Evolutionary conservation across 2,329 filamentous ascomycete species (phyloP).

Genomic region (Botryotinia globosa): DNA sequence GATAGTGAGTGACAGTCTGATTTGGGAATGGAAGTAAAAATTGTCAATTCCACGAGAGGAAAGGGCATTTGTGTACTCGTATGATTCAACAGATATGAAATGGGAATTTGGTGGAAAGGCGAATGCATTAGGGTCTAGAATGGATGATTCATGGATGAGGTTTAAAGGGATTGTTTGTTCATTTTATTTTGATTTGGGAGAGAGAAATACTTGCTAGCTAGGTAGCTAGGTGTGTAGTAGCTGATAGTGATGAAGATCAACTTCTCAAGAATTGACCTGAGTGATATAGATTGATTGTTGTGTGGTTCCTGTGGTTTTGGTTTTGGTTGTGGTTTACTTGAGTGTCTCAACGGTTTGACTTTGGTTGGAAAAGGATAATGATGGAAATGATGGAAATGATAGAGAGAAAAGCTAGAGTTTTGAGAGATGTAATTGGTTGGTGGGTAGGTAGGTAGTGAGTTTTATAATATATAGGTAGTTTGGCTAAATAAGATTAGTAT

Average conservation of each 20-base stretch:
- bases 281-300: not conserved
- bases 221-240: too few relatives aligned
- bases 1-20: not conserved
- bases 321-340: too few relatives aligned
- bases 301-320: not conserved
- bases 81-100: conserved; percentile 7
- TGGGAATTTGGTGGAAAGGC: not conserved
- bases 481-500: too few relatives aligned
- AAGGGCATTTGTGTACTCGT: not conserved
- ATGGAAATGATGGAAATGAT: not conserved
- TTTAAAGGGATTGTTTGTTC: not conserved
- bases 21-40: not conserved
- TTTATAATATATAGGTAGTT: fast-evolving
- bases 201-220: not conserved
- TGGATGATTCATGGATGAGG: not conserved
- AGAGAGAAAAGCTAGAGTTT: not conserved
- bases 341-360: not conserved
- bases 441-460: too few relatives aligned
- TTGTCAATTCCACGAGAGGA: not conserved
- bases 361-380: not conserved
- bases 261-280: not conserved
- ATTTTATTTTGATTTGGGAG: not conserved
- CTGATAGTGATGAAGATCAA: not conserved
- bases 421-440: too few relatives aligned
- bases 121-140: not conserved